These are phyloP conservation scores for Annulohypoxylon truncatum DNA, from an alignment of 2,329 filamentous ascomycete genomes.

Conservation along the genomic window DNA sequence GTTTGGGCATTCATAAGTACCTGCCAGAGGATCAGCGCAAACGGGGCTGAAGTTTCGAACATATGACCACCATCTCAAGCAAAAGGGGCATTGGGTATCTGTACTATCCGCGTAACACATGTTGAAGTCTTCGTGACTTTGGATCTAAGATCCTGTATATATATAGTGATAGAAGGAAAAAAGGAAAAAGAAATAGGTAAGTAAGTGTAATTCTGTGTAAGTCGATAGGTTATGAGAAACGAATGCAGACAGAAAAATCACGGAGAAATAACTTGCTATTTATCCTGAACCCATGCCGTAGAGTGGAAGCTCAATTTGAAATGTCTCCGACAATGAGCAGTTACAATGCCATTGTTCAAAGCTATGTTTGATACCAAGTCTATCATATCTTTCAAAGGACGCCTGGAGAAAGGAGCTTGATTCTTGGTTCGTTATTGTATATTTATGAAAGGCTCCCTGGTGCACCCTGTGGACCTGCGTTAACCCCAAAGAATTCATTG, in stretches of 20 bases:
- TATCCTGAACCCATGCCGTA: background rate
- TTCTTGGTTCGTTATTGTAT: no score
- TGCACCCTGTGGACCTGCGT: no score
- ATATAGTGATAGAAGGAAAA: background rate
- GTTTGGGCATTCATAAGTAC: background rate
- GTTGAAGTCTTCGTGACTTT: background rate
- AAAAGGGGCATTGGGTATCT: background rate
- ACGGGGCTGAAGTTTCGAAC: constrained; percentile 10
- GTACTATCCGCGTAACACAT: constrained; percentile 21
- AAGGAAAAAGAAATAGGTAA: background rate
- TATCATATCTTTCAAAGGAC: background rate
- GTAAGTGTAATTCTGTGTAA: background rate
- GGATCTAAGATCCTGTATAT: background rate
- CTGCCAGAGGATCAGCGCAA: background rate
- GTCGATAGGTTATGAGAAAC: no score
- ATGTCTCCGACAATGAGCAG: background rate
- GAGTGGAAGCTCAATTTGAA: background rate
- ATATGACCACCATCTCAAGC: background rate
- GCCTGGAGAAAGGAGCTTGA: background rate
- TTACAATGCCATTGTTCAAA: background rate
- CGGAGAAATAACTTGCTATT: background rate
- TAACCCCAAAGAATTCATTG: no score
- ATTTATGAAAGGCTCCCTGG: no score
- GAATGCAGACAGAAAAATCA: no score
- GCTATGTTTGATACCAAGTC: no score